A percentile compares a stretch with the other conserved stretches of the same genome.
These are phyloP conservation scores for Royoungia palumana DNA, from an alignment of 768 basidiomycete species.

Conservation along the genomic window DNA sequence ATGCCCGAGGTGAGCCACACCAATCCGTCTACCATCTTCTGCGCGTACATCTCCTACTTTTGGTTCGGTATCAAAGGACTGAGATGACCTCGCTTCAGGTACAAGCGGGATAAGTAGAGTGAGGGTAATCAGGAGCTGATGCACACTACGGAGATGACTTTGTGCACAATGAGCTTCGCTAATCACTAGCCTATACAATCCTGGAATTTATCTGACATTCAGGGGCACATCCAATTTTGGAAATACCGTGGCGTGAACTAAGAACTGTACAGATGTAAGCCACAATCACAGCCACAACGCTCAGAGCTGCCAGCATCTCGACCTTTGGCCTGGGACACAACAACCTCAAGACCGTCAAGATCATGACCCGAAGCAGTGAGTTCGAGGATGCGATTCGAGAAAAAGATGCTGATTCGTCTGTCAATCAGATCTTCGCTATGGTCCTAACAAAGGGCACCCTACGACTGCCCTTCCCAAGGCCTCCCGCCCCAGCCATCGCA, in stretches of 20 bases:
- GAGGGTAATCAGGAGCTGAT: constrained; percentile 48
- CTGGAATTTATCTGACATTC: background rate
- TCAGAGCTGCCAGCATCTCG: constrained; percentile 2
- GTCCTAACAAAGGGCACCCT: constrained; percentile 84
- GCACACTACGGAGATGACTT: constrained; percentile 11
- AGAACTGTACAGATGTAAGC: constrained; percentile 63
- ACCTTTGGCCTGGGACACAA: background rate
- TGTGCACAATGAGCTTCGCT: too few relatives aligned
- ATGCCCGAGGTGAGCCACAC: constrained; percentile 38
- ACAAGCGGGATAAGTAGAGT: constrained; percentile 41
- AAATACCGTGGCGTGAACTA: constrained; percentile 22
- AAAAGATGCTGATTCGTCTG: constrained; percentile 9
- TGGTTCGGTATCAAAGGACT: constrained; percentile 44
- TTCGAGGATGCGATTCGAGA: constrained; percentile 8
- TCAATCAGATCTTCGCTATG: constrained; percentile 71
- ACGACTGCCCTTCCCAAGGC: constrained; percentile 79
- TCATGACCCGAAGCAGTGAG: constrained; percentile 79
- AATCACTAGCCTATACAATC: too few relatives aligned
- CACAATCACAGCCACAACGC: constrained; percentile 45
- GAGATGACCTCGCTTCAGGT: constrained; percentile 32
- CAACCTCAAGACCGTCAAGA: constrained; percentile 54
- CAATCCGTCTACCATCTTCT: constrained; percentile 40
- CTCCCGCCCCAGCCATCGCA: constrained; percentile 82
- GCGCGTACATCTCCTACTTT: constrained; percentile 52
- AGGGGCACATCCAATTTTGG: constrained; percentile 16